Percentiles rank a stretch among this genome's conserved stretches.
These are phyloP conservation scores for Retiboletus flavoniger DNA, from an alignment of 1,284 basidiomycete genomes.

Conservation along the genomic window DNA sequence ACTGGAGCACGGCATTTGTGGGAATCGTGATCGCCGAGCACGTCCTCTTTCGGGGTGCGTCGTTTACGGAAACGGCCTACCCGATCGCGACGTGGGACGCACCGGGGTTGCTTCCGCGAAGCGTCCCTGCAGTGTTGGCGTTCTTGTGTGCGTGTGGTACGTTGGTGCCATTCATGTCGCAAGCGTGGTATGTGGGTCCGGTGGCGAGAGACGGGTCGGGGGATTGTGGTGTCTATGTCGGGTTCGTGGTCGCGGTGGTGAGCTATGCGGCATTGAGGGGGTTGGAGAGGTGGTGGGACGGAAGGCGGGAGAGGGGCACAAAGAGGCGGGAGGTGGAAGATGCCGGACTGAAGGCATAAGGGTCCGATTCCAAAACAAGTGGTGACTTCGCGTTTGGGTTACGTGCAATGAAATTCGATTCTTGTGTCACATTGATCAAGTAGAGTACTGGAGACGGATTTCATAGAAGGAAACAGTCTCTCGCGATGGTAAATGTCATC, in stretches of 20 bases:
- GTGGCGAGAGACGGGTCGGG: slow-evolving; percentile 49
- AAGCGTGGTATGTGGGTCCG: slow-evolving; percentile 56
- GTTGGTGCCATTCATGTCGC: slow-evolving; percentile 58
- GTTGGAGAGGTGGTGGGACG: slow-evolving; percentile 37
- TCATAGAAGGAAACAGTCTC: neutral
- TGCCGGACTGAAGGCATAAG: slow-evolving; percentile 5
- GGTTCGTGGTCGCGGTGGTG: slow-evolving; percentile 41
- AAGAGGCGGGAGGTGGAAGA: neutral
- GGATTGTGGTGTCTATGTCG: slow-evolving; percentile 55
- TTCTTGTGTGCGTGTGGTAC: slow-evolving; percentile 47
- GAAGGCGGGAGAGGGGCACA: neutral
- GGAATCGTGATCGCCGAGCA: slow-evolving; percentile 59
- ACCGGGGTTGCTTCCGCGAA: slow-evolving; percentile 23
- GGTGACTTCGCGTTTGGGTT: no score
- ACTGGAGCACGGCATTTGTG: slow-evolving; percentile 58
- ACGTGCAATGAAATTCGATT: no score
- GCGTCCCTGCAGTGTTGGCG: slow-evolving; percentile 44
- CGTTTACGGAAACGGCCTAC: slow-evolving; percentile 32
- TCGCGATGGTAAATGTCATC: neutral
- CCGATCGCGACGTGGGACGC: slow-evolving; percentile 24
- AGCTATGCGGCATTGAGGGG: slow-evolving; percentile 42
- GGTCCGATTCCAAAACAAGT: neutral
- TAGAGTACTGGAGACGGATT: no score
- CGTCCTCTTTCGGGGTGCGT: slow-evolving; percentile 48
- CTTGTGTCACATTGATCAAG: no score